Evolutionary conservation across 2,329 filamentous ascomycete species (phyloP), one percentile per base, ranked within the genome.

Genomic region (Rhynchosporium secalis): DNA sequence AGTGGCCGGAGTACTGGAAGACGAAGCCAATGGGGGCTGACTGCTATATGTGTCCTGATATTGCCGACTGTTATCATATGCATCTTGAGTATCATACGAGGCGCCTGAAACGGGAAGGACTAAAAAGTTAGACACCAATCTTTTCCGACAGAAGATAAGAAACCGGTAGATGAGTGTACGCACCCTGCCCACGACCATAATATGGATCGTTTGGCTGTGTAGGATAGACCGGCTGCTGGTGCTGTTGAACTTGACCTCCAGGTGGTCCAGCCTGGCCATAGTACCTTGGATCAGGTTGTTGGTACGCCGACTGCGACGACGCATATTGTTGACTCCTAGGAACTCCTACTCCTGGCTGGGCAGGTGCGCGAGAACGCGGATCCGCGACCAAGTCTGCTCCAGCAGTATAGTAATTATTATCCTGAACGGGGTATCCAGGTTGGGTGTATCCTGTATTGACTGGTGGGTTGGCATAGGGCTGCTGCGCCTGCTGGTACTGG

Each of bases 181-280:
- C 80, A 83, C 84, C 83, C 56, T 58, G 56, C 56, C 56, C 56
- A 79, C 84, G 84, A 77, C 82, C 82, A 69, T 82, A 84, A 67
- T 81, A 80, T 51, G 82, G 76, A 73, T 85, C 83, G 72, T 77
- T 73, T 64, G 81, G 78, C 70, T 81, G 81, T 29, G 68, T 60
- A 5, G 67, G 33, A 68, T 70, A 71, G 20, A 20, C 20, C 20
- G 20, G 20, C 20, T 20, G 20, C 28, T 31, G 40, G 58, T 64
- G 62, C 68, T 77, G 76, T 49, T 76, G 71, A 58, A 74, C 69
- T 65, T 78, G 78, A 41, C 76, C 71, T 64, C 70, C 70, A 56
- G 72, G 67, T 69, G 72, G 52, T 46, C 56, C 58, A 55, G 64
- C 63, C 71, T 63, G 56, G 38, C 63, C 57, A 57, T 64, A 46